A percentile compares a stretch with the other conserved stretches of the same genome.
Evolutionary conservation across 352 stramenopile genomes (phyloP).

Genomic region (Chrysophaeum taylorii): DNA sequence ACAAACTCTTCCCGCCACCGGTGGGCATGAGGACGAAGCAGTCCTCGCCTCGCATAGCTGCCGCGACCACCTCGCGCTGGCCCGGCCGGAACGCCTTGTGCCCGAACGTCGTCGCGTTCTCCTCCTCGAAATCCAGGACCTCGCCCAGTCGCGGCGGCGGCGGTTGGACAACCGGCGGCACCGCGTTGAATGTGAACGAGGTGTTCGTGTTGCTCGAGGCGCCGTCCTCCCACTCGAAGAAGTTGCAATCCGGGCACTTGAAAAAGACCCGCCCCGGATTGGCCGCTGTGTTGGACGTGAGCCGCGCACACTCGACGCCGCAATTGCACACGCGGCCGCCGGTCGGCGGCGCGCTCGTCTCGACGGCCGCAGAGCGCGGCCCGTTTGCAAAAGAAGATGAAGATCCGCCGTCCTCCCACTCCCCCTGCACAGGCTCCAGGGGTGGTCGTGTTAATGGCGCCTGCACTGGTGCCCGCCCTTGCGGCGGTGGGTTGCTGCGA

Average conservation of each 20-base stretch:
- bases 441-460: too few species aligned
- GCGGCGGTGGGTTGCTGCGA: too few species aligned
- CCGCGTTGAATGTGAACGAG: neutral
- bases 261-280: constrained; percentile 51
- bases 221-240: constrained; percentile 49
- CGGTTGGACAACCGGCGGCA: neutral
- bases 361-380: too few species aligned
- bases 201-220: neutral
- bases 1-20: constrained; percentile 94
- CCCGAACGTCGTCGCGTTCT: constrained; percentile 73
- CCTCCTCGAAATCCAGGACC: constrained; percentile 34
- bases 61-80: constrained; percentile 84
- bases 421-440: too few species aligned
- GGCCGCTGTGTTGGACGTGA: constrained; percentile 35
- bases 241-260: constrained; percentile 44
- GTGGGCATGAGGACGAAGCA: constrained; percentile 99
- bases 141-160: neutral
- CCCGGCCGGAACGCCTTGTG: constrained; percentile 85
- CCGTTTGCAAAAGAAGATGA: too few species aligned
- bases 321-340: too few species aligned
- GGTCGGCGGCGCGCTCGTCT: too few species aligned
- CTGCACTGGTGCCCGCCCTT: too few species aligned
- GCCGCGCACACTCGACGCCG: constrained; percentile 33
- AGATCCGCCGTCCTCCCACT: too few species aligned
- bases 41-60: constrained; percentile 75